Evolutionary conservation across 768 basidiomycete genomes (phyloP).

Genomic region (Boletus rex-veris): DNA sequence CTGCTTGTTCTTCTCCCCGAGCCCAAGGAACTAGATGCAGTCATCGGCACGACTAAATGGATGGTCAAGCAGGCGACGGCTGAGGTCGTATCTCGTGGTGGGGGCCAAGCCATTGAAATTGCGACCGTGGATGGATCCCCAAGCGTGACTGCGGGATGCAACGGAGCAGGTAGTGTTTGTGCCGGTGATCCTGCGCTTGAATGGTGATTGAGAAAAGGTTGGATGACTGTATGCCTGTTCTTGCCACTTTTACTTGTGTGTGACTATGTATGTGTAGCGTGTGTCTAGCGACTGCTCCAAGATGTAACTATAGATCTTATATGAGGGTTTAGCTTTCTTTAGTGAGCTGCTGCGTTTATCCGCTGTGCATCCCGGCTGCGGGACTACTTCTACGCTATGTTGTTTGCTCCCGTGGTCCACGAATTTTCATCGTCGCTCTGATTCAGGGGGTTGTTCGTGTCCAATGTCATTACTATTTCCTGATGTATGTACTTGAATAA

Average conservation of each 20-base stretch:
- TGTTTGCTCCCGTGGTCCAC: too few species aligned
- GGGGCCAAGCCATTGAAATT: constrained; percentile 35
- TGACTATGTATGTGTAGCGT: not conserved
- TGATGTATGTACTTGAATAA: too few species aligned
- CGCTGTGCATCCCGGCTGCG: too few species aligned
- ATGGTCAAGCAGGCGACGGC: constrained; percentile 53
- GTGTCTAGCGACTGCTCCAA: too few species aligned
- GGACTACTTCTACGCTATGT: too few species aligned
- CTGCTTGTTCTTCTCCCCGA: constrained; percentile 55
- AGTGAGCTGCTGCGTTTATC: too few species aligned
- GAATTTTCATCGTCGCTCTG: too few species aligned
- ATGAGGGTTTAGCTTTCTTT: too few species aligned
- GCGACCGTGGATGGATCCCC: constrained; percentile 17
- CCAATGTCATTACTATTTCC: too few species aligned
- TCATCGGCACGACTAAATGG: constrained; percentile 66
- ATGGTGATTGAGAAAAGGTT: not conserved
- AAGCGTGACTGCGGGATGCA: not conserved
- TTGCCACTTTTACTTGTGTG: not conserved
- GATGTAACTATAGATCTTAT: too few species aligned
- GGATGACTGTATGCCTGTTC: too few species aligned
- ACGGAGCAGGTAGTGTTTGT: not conserved
- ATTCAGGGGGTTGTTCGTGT: too few species aligned
- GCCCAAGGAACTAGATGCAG: constrained; percentile 47
- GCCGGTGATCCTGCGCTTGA: constrained; percentile 1
- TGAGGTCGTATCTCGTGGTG: constrained; percentile 33